These are phyloP conservation scores for Fraxinus nigra DNA, from an alignment of 305 asterid genomes.

Conservation along the genomic window DNA sequence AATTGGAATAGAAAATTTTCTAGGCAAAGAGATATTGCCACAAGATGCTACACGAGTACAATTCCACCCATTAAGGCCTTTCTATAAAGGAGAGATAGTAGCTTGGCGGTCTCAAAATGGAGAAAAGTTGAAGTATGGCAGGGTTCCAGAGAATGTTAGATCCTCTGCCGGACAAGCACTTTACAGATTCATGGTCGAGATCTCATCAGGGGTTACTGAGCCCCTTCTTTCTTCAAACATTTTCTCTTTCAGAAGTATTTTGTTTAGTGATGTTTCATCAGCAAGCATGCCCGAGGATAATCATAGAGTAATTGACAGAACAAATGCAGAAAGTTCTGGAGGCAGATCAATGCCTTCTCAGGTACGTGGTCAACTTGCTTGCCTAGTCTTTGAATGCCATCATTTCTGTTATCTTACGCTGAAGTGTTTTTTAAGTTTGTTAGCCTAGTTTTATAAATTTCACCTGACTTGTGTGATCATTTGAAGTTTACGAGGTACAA, in stretches of 20 bases:
- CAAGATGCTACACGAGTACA: conserved; percentile 90
- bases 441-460: background rate
- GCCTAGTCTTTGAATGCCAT: background rate
- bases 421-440: conserved; percentile 12
- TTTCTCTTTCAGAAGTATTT: conserved; percentile 79
- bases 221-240: conserved; percentile 74
- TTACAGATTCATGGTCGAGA: conserved; percentile 71
- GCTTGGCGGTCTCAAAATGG: conserved; percentile 90
- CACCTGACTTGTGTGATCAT: background rate
- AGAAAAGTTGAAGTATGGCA: conserved; percentile 83
- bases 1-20: conserved; percentile 49
- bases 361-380: conserved; percentile 43
- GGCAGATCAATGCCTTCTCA: conserved; percentile 45
- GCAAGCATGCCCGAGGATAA: conserved; percentile 39
- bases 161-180: conserved; percentile 93
- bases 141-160: conserved; percentile 80
- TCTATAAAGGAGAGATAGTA: conserved; percentile 88
- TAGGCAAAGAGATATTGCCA: conserved; percentile 76
- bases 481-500: conserved; percentile 2
- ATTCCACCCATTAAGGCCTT: conserved; percentile 91
- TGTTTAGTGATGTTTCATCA: conserved; percentile 47
- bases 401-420: background rate
- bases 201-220: conserved; percentile 56
- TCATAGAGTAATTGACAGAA: conserved; percentile 29
- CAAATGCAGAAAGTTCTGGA: conserved; percentile 47